Evolutionary conservation across 129 eudicot species (phyloP), one percentile per base, ranked within the genome.

Genomic region (Saussurea involucrata): DNA sequence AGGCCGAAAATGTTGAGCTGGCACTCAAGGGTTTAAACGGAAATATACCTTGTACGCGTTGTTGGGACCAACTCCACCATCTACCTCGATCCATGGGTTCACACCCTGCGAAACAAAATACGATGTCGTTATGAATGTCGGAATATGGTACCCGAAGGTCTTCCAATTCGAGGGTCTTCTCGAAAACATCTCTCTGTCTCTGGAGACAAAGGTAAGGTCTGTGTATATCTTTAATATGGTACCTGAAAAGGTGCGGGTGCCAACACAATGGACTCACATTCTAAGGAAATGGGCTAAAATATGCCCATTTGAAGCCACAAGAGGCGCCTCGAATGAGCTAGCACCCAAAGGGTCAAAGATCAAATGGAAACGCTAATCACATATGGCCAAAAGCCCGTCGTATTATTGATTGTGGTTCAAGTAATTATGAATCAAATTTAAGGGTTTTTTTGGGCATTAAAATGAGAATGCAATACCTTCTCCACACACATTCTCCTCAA

Each of bases 71-170:
- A 95, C 99, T 79, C 99, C 99, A 83, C 99, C 99, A 83, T 95
- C 99, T 46, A 95, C 99, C 81, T 95, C 99, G 20, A 95, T 92
- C 99, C 99, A 95, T 58, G 98, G 98, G 88, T 95, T 95, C 83
- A 95, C 96, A 42, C 97, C 98, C 98, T 95, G 88, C 76, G 46
- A 71, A 61, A 31, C 7, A 13, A 65, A 29, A 46, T 24, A 44
- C 8, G 46, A 81, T 49, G 53, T 28, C 42, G 33, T 17, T 13
- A 46, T 2, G 24, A 37, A 10, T 40, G 18, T 20, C 12, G 20
- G 3, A 20, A 58, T 58, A 20, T 58, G 64, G 25, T 46, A 44
- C 17, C 6, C 4, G 20, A 17, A 46, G 27, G 65, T 55, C 34
- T 65, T 12, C 65, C 20, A 69, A 36, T 49, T 68, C 11, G 11